These are phyloP conservation scores for Thymus mandschuricus DNA, from an alignment of 257 asterid genomes.

Conservation along the genomic window DNA sequence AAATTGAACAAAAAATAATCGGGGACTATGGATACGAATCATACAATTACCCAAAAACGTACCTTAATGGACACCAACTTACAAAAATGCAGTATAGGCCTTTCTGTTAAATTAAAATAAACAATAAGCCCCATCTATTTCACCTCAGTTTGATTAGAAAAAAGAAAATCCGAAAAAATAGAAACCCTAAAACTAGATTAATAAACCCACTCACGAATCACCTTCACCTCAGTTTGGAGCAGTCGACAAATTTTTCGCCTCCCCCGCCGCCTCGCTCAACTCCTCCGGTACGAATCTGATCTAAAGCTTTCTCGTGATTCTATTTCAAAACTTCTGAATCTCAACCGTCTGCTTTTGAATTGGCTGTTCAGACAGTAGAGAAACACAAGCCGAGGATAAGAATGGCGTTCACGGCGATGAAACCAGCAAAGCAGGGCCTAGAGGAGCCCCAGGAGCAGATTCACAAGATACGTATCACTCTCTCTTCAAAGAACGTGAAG, in stretches of 20 bases:
- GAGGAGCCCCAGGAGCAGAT: conserved; percentile 51
- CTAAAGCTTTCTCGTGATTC: not conserved
- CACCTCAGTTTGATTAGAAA: too few relatives aligned
- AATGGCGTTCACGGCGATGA: conserved; percentile 66
- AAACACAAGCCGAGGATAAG: not conserved
- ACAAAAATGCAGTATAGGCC: too few relatives aligned
- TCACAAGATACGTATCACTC: conserved; percentile 65
- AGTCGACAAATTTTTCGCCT: not conserved
- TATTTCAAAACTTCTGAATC: not conserved
- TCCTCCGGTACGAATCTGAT: conserved; percentile 24
- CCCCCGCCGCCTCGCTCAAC: conserved; percentile 27
- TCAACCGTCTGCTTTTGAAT: not conserved
- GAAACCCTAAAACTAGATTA: conserved; percentile 37
- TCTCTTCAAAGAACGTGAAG: conserved; percentile 61
- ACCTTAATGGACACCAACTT: too few relatives aligned
- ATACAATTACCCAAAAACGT: too few relatives aligned
- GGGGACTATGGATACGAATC: too few relatives aligned
- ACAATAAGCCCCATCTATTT: conserved; percentile 12
- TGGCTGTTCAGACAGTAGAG: conserved; percentile 5
- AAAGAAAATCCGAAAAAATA: not conserved
- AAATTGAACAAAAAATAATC: too few relatives aligned
- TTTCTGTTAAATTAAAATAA: too few relatives aligned
- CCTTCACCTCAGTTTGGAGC: not conserved
- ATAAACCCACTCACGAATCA: not conserved
- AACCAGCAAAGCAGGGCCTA: conserved; percentile 56